Conservation (phyloP, 2,329 filamentous ascomycete genomes). For the Aspergillus viridinutans region DNA sequence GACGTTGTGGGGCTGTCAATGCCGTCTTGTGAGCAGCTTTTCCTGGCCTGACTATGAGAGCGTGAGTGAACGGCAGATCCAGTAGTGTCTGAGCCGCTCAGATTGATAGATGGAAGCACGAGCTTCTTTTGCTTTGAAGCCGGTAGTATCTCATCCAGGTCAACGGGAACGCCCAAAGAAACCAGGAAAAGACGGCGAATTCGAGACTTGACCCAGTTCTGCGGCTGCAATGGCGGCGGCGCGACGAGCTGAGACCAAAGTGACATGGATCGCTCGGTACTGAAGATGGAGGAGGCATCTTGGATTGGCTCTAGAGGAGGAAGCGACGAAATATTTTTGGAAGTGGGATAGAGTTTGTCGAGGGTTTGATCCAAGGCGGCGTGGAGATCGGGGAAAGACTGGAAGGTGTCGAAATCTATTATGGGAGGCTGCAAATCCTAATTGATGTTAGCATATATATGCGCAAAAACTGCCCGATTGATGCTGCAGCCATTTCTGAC, state of each 20-base stretch:
- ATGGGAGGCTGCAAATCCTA: conserved; percentile 30
- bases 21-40: conserved; percentile 26
- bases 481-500: not conserved
- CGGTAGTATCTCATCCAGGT: conserved; percentile 93
- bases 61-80: conserved; percentile 52
- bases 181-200: conserved; percentile 94
- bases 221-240: conserved; percentile 87
- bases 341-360: conserved; percentile 42
- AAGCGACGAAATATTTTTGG: conserved; percentile 33
- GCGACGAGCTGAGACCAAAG: conserved; percentile 96
- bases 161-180: conserved; percentile 90
- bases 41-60: conserved; percentile 29
- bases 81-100: conserved; percentile 51
- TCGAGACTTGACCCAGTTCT: conserved; percentile 95
- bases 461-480: not conserved
- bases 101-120: conserved; percentile 74
- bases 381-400: conserved; percentile 41
- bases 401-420: conserved; percentile 53
- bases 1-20: conserved; percentile 19
- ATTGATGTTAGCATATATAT: conserved; percentile 1
- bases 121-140: conserved; percentile 98
- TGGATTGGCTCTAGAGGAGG: conserved; percentile 38
- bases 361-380: conserved; percentile 37
- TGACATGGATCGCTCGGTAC: conserved; percentile 80
- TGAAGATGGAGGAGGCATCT: conserved; percentile 60